Conservation (phyloP, 1,284 basidiomycete genomes). For the Naganishia sp. region DNA sequence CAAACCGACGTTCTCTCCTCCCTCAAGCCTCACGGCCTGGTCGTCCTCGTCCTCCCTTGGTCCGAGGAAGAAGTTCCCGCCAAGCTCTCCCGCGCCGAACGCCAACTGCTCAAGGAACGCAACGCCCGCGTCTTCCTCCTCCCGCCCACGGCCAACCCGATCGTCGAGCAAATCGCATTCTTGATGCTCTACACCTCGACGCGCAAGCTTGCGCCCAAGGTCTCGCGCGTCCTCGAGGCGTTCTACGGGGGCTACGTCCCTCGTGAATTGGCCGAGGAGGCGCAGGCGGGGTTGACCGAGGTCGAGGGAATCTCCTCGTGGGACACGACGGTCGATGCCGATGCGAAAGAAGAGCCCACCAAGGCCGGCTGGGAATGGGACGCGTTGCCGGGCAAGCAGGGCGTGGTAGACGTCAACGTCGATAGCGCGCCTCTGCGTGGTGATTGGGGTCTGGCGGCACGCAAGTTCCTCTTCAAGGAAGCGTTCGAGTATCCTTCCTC, state of each 20-base stretch:
- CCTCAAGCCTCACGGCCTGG: constrained; percentile 47
- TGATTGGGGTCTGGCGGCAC: constrained; percentile 83
- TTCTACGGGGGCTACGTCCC: constrained; percentile 50
- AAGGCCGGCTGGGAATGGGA: constrained; percentile 53
- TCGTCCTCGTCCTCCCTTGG: constrained; percentile 54
- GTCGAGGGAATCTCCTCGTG: constrained; percentile 40
- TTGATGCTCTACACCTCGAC: constrained; percentile 54
- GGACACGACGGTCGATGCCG: constrained; percentile 44
- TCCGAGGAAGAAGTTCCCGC: constrained; percentile 50
- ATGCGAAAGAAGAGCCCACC: constrained; percentile 44
- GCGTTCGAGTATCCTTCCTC: constrained; percentile 62
- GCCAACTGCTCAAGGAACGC: constrained; percentile 50
- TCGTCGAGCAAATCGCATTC: constrained; percentile 54
- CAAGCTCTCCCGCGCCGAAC: constrained; percentile 50
- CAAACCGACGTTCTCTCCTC: constrained; percentile 46
- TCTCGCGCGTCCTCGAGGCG: constrained; percentile 52
- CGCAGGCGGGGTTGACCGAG: constrained; percentile 50
- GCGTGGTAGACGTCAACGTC: constrained; percentile 44
- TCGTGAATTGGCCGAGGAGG: constrained; percentile 51
- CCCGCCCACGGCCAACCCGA: constrained; percentile 41
- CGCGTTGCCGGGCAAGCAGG: constrained; percentile 46
- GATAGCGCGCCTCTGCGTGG: constrained; percentile 44
- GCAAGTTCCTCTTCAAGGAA: constrained; percentile 82
- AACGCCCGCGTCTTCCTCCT: constrained; percentile 54
- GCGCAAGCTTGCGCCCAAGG: constrained; percentile 44